phyloP scores from a whole-genome alignment of 306 rosid species.

The Mimosa pudica region DNA sequence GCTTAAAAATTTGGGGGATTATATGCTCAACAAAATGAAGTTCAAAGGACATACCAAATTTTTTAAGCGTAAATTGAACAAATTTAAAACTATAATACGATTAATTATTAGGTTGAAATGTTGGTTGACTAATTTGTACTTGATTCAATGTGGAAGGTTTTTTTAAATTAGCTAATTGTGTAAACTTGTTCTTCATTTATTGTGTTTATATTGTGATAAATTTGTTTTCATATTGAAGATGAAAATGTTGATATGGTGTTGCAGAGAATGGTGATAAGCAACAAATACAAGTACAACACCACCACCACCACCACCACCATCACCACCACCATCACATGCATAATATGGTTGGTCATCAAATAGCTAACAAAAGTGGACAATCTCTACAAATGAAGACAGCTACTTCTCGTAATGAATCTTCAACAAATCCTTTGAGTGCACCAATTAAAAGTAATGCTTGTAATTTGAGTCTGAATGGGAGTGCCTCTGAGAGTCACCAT shows the following conservation, averaged over 20 bases:
- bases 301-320: conserved; percentile 21
- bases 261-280: conserved; percentile 22
- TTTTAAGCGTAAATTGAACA: too few species aligned
- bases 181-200: neutral
- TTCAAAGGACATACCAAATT: too few species aligned
- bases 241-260: neutral
- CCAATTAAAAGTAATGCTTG: neutral
- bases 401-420: neutral
- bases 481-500: conserved; percentile 17
- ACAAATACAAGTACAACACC: conserved; percentile 18
- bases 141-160: too few species aligned
- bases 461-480: conserved; percentile 10
- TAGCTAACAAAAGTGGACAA: neutral
- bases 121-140: too few species aligned
- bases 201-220: neutral
- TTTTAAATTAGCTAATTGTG: too few species aligned
- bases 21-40: too few species aligned
- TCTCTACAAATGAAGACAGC: neutral
- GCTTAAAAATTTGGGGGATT: too few species aligned
- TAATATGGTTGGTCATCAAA: conserved; percentile 16
- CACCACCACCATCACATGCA: conserved; percentile 26
- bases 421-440: conserved; percentile 5
- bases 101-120: too few species aligned
- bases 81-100: too few species aligned
- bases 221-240: neutral